A percentile compares a stretch with the other conserved stretches of the same genome.
phyloP scores from a whole-genome alignment of 2,329 filamentous ascomycete species.

The Emergomyces africanus region DNA sequence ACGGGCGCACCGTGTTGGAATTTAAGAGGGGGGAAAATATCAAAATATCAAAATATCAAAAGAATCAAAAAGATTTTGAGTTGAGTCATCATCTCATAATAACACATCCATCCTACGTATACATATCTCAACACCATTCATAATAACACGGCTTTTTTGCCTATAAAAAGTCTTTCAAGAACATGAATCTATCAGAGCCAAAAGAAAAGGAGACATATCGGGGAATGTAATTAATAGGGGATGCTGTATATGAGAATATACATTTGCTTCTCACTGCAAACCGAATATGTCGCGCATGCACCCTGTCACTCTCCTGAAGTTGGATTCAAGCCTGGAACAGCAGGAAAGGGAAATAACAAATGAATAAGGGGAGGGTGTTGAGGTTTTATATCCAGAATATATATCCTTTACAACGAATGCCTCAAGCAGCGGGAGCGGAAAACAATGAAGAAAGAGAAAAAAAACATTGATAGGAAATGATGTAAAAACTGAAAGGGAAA shows the following conservation, averaged over 20 bases:
- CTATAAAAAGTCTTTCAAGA: not conserved
- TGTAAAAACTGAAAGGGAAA: not conserved
- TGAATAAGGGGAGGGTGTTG: too few species aligned
- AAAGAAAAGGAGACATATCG: not conserved
- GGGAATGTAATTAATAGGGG: not conserved
- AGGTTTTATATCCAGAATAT: not conserved
- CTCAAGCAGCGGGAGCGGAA: not conserved
- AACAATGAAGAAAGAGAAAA: too few species aligned
- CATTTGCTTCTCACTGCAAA: not conserved
- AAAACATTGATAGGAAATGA: not conserved
- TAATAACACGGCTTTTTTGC: not conserved
- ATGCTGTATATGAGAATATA: not conserved
- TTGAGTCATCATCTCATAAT: not conserved
- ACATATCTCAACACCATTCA: not conserved
- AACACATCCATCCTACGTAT: not conserved
- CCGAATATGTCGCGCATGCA: not conserved
- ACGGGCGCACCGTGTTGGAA: not conserved
- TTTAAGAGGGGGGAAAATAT: not conserved
- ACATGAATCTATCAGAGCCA: not conserved
- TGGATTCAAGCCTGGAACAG: not conserved
- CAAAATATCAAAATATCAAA: not conserved
- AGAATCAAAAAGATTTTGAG: not conserved
- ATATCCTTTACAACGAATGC: not conserved
- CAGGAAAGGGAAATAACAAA: not conserved
- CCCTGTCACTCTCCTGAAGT: not conserved